Evolutionary conservation across 2,329 filamentous ascomycete genomes (phyloP).

Genomic region (Fusarium ramigenum): DNA sequence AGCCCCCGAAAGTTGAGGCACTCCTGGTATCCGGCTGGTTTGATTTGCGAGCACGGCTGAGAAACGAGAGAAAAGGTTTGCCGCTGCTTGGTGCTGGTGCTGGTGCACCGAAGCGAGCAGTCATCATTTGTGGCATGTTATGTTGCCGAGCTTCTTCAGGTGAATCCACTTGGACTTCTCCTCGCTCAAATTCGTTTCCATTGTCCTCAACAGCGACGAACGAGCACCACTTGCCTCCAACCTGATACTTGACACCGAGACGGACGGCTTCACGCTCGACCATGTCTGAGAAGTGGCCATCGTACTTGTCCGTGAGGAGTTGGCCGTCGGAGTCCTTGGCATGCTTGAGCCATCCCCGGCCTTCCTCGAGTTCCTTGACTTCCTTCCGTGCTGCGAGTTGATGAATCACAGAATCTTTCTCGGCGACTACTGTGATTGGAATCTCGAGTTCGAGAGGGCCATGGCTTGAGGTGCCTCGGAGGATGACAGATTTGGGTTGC

Average conservation of each 20-base stretch:
- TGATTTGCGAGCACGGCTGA: too few relatives aligned
- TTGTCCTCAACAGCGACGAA: slow-evolving; percentile 73
- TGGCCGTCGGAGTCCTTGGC: slow-evolving; percentile 57
- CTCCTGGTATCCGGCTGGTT: neutral
- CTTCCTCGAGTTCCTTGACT: slow-evolving; percentile 74
- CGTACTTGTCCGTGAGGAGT: slow-evolving; percentile 56
- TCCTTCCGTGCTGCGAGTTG: slow-evolving; percentile 76
- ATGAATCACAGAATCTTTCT: slow-evolving; percentile 67
- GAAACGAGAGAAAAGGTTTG: too few relatives aligned
- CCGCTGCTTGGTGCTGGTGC: too few relatives aligned
- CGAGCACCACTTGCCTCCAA: slow-evolving; percentile 75
- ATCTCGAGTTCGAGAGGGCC: slow-evolving; percentile 72
- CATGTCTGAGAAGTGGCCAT: slow-evolving; percentile 65
- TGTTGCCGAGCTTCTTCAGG: accelerated
- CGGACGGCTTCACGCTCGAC: slow-evolving; percentile 72
- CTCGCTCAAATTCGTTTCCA: neutral
- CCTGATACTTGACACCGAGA: slow-evolving; percentile 72
- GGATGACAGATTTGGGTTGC: slow-evolving; percentile 61
- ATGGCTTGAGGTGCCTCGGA: slow-evolving; percentile 65
- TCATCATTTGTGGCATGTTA: neutral
- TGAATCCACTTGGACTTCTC: neutral
- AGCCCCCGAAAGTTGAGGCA: neutral
- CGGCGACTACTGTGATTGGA: slow-evolving; percentile 61
- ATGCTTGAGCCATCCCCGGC: slow-evolving; percentile 71
- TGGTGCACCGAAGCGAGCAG: neutral